Evolutionary conservation across 768 basidiomycete genomes (phyloP), one percentile per base, ranked within the genome.

Genomic region (Sporobolomyces pararoseus): DNA sequence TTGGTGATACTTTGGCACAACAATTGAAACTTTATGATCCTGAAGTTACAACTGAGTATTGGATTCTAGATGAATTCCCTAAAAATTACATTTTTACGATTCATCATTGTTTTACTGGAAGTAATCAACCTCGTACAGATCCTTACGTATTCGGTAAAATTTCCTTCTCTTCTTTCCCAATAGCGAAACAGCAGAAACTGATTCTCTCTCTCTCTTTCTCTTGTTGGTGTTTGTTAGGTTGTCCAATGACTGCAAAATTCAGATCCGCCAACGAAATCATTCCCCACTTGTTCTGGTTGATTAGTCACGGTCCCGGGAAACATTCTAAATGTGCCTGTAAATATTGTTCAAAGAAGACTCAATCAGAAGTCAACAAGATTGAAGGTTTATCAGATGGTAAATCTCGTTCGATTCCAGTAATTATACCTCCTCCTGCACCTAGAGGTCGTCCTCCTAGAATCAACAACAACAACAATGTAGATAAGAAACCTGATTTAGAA

Each of bases 181-280:
- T 86, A 86, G 3, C 65, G 74, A 35, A 34, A 29, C 13, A 29
- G 51, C 25, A 29, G 27, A 29, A 12, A 29, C 51, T 12, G 7
- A 5, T 12, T 51, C 9, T 46, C 2, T 12, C 42, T 23, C 42
- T 10, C 34, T 3, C n/a, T 10, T 42, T 32, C 3, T 9, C 42
- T 51, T 6, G 7, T 23, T 39, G 25, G 14, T 7, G 0, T n/a
- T n/a, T n/a, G 16, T 7, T 66, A 79, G 57, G 79, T 82, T 47
- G 80, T 80, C 35, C 84, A 81, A 61, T 58, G 4, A 49, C 53
- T n/a, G n/a, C 25, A 32, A 67, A 73, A 63, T 92, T 91, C 78
- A 88, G 91, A 50, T 91, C 90, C 17, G 81, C 86, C n/a, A 87
- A 88, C 55, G 91, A 93, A 77, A 90, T 92, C 77, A 84, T 88